phyloP scores from a whole-genome alignment of 768 basidiomycete species.

The Dacryopinax primogenitus region DNA sequence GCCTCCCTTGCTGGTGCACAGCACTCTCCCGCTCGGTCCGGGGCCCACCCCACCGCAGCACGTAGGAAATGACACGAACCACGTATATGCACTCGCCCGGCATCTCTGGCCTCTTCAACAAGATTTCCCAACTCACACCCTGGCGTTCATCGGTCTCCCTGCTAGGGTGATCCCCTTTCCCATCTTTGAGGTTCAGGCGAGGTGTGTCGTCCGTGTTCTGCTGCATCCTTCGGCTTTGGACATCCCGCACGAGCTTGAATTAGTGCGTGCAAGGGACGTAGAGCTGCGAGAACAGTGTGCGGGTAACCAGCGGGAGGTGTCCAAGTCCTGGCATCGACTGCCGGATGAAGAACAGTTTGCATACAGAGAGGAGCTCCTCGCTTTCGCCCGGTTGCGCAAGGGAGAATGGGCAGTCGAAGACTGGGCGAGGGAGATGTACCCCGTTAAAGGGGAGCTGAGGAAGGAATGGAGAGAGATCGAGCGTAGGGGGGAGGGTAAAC shows the following conservation, averaged over 20 bases:
- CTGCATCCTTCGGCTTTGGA: slow-evolving; percentile 35
- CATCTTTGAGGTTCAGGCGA: slow-evolving; percentile 63
- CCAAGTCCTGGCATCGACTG: slow-evolving; percentile 47
- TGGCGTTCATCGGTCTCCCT: slow-evolving; percentile 57
- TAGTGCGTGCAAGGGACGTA: slow-evolving; percentile 29
- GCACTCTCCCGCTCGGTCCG: slow-evolving; percentile 30
- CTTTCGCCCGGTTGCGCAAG: slow-evolving; percentile 33
- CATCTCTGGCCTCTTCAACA: slow-evolving; percentile 53
- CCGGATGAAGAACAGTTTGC: slow-evolving; percentile 45
- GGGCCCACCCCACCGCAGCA: slow-evolving; percentile 38
- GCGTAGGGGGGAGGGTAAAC: slow-evolving; percentile 40
- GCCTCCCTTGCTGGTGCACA: slow-evolving; percentile 25
- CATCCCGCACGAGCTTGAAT: slow-evolving; percentile 27
- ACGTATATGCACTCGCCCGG: slow-evolving; percentile 57
- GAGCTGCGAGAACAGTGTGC: slow-evolving; percentile 41
- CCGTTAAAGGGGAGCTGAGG: slow-evolving; percentile 37
- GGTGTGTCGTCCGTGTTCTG: slow-evolving; percentile 46
- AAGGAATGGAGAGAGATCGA: slow-evolving; percentile 48
- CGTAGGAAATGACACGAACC: slow-evolving; percentile 50
- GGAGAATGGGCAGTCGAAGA: slow-evolving; percentile 30
- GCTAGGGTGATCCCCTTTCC: slow-evolving; percentile 58
- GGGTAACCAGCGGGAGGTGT: slow-evolving; percentile 31
- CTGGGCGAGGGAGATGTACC: slow-evolving; percentile 51
- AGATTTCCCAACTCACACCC: slow-evolving; percentile 33
- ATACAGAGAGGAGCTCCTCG: slow-evolving; percentile 49